phyloP scores from a whole-genome alignment of 306 rosid species.

The Styphnolobium japonicum region DNA sequence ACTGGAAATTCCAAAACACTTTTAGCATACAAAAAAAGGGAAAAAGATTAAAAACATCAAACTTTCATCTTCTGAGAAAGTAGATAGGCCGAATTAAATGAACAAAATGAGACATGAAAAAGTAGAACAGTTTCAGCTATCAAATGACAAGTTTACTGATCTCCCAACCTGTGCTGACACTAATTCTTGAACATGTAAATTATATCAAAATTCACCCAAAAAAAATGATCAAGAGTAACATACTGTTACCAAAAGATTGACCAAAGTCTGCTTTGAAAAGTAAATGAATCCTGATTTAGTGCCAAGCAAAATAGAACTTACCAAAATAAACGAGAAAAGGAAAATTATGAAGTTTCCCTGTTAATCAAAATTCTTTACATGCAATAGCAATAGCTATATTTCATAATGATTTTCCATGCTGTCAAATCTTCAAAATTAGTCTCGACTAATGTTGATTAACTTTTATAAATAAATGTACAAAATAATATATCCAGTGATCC shows the following conservation, averaged over 20 bases:
- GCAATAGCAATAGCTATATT: background rate
- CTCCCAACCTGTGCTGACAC: background rate
- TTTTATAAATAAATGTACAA: background rate
- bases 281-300: background rate
- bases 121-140: background rate
- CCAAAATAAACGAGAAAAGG: background rate
- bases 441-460: background rate
- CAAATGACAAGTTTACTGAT: background rate
- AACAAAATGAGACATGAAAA: background rate
- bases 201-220: background rate
- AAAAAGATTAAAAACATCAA: background rate
- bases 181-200: background rate
- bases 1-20: background rate
- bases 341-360: background rate
- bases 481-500: background rate
- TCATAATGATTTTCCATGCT: background rate
- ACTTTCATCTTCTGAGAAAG: background rate
- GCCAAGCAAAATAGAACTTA: background rate
- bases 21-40: background rate
- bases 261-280: conserved; percentile 1
- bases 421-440: background rate
- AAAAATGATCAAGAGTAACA: background rate
- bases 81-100: background rate
- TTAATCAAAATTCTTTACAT: background rate
- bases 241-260: background rate